A percentile compares a stretch with the other conserved stretches of the same genome.
Conservation (phyloP, 2,329 filamentous ascomycete genomes). For the Diaporthe aspalathi region DNA sequence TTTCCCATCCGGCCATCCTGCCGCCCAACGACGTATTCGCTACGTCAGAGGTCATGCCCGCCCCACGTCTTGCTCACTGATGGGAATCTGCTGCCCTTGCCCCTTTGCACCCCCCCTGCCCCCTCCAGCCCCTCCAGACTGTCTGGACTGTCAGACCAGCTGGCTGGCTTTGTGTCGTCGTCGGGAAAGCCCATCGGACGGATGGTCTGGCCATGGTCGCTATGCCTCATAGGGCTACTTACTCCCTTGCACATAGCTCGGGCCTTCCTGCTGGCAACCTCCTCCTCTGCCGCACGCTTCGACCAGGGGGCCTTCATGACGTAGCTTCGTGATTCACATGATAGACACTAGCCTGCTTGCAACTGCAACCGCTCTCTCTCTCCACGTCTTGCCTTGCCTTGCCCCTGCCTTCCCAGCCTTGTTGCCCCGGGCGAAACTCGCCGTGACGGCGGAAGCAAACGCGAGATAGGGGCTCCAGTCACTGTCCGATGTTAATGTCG, state of each 20-base stretch:
- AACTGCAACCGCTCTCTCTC: constrained; percentile 19
- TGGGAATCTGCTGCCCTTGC: neutral
- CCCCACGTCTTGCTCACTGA: constrained; percentile 17
- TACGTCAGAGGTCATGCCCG: constrained; percentile 31
- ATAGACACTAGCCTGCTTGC: constrained; percentile 23
- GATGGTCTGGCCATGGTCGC: constrained; percentile 16
- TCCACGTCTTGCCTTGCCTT: no score
- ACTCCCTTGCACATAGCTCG: neutral
- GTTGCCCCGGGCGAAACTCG: constrained; percentile 4
- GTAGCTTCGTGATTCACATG: constrained; percentile 33
- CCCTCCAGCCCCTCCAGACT: no score
- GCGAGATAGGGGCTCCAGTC: neutral
- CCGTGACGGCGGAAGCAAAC: constrained; percentile 1
- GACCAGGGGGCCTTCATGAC: constrained; percentile 24
- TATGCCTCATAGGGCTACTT: constrained; percentile 11
- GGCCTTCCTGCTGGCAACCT: constrained; percentile 20
- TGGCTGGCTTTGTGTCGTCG: neutral
- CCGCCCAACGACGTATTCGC: constrained; percentile 16
- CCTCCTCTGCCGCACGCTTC: neutral
- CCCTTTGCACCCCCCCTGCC: no score
- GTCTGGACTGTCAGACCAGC: no score
- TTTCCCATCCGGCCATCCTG: neutral
- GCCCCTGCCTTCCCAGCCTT: constrained; percentile 8
- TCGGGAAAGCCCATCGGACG: constrained; percentile 7
- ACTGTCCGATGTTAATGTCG: neutral